phyloP scores from a whole-genome alignment of 805 yeast species.

The Sungouiozyma intestinalis region DNA sequence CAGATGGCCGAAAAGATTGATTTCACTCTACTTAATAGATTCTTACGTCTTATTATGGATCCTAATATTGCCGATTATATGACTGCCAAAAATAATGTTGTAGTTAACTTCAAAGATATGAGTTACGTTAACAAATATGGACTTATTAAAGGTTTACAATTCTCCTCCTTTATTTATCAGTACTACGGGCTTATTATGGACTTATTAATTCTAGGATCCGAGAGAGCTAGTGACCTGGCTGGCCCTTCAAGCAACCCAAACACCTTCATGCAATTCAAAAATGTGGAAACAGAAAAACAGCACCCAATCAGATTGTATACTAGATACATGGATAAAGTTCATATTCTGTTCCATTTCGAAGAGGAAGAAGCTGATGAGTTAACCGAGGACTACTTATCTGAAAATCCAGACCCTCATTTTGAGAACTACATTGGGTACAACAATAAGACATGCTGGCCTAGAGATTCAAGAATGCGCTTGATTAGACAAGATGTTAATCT shows the following conservation, averaged over 20 bases:
- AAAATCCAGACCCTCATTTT: constrained; percentile 88
- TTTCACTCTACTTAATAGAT: constrained; percentile 71
- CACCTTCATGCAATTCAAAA: constrained; percentile 64
- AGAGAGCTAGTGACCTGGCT: constrained; percentile 79
- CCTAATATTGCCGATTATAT: constrained; percentile 91
- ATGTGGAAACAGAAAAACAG: constrained; percentile 43
- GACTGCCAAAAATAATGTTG: constrained; percentile 80
- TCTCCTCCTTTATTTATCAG: constrained; percentile 81
- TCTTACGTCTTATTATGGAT: constrained; percentile 73
- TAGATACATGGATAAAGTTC: constrained; percentile 74
- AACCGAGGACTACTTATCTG: constrained; percentile 63
- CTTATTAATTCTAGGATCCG: constrained; percentile 70
- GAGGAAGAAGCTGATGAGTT: constrained; percentile 67
- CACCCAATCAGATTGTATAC: constrained; percentile 76
- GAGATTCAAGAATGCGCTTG: constrained; percentile 81
- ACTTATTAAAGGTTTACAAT: constrained; percentile 77
- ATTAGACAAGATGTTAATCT: constrained; percentile 86
- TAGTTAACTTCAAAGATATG: constrained; percentile 86
- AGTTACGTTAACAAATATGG: constrained; percentile 86
- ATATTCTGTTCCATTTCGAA: constrained; percentile 65
- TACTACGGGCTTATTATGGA: constrained; percentile 83
- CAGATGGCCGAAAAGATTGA: constrained; percentile 80
- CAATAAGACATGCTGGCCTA: constrained; percentile 90
- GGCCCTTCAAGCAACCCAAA: constrained; percentile 66
- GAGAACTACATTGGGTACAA: constrained; percentile 79